Evolutionary conservation across 2,329 filamentous ascomycete species (phyloP).

Genomic region (Sclerotinia trifoliorum): DNA sequence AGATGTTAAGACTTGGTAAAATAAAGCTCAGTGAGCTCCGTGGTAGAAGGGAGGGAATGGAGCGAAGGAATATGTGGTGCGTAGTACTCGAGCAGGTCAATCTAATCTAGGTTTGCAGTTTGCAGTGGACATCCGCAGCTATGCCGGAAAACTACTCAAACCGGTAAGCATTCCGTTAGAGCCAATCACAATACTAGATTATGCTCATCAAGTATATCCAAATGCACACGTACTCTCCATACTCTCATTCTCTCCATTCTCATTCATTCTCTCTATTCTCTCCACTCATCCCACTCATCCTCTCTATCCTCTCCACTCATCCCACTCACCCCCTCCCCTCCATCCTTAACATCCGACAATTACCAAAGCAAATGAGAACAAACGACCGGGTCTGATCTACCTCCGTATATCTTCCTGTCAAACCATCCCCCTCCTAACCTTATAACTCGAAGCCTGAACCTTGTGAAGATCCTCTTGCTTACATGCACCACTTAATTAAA

Average conservation of each 20-base stretch:
- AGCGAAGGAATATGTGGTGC: neutral
- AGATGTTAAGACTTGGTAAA: neutral
- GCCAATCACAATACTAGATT: neutral
- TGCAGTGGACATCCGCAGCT: neutral
- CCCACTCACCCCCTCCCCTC: too few species aligned
- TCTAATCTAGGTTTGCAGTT: too few species aligned
- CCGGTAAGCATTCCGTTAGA: neutral
- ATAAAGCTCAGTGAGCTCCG: neutral
- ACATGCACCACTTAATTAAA: neutral
- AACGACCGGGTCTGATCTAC: neutral
- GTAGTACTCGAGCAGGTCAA: neutral
- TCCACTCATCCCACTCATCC: too few species aligned
- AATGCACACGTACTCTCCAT: too few species aligned
- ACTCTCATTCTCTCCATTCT: too few species aligned
- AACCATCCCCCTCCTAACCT: neutral
- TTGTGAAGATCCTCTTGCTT: constrained; percentile 15
- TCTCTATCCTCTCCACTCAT: too few species aligned
- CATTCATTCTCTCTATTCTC: too few species aligned
- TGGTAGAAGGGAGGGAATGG: neutral
- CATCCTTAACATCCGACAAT: neutral
- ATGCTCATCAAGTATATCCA: neutral
- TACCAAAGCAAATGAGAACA: neutral
- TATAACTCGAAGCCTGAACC: constrained; percentile 1
- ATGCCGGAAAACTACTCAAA: neutral
- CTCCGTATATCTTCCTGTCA: neutral